Evolutionary conservation across 169 alveolate species (phyloP).

Genomic region (Cryptosporidium felis): DNA sequence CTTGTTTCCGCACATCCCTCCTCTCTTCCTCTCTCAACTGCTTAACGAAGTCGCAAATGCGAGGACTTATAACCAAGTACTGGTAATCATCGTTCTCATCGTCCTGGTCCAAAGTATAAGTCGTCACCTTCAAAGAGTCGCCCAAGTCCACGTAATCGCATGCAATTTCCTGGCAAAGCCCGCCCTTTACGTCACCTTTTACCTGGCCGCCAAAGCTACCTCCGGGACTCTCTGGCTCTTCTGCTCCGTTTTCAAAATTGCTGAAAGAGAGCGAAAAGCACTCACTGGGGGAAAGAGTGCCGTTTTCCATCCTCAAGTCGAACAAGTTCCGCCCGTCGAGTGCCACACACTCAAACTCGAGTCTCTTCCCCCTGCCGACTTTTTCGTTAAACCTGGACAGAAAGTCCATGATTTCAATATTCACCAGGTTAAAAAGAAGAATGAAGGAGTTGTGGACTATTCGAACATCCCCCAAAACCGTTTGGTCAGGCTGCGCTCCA

Average conservation of each 20-base stretch:
- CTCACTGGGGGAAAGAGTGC: too few relatives aligned
- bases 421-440: slow-evolving; percentile 33
- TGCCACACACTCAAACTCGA: too few relatives aligned
- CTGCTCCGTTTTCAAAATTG: too few relatives aligned
- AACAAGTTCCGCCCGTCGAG: neutral
- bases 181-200: too few relatives aligned
- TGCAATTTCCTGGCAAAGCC: too few relatives aligned
- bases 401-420: neutral
- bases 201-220: too few relatives aligned
- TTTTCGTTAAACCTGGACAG: neutral
- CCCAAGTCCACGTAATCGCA: too few relatives aligned
- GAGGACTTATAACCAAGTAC: neutral
- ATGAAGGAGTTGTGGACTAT: slow-evolving; percentile 3
- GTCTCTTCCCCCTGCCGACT: neutral
- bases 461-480: slow-evolving; percentile 13
- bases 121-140: too few relatives aligned
- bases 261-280: neutral
- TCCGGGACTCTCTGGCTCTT: too few relatives aligned
- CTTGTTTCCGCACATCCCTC: neutral
- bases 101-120: too few relatives aligned
- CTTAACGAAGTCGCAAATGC: neutral
- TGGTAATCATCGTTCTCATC: slow-evolving; percentile 26
- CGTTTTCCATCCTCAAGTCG: neutral
- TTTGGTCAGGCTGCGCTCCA: neutral
- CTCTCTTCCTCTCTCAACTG: too few relatives aligned